Evolutionary conservation across 225 moss, liverwort and hornwort species (phyloP).

Genomic region (Straminergon stramineum): DNA sequence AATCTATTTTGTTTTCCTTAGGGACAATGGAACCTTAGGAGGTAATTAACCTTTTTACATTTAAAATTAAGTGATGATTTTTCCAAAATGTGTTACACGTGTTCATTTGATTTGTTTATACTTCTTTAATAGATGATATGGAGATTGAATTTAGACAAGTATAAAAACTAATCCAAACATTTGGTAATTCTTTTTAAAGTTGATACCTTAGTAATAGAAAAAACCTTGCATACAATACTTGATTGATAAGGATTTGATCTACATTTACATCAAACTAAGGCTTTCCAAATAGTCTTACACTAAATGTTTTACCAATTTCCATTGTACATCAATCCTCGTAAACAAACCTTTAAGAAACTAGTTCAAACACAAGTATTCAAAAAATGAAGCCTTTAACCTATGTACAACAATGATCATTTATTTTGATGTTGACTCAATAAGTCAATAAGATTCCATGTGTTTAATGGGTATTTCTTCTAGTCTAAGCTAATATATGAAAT

Average conservation of each 20-base stretch:
- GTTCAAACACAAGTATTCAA: neutral
- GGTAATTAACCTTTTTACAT: too few species aligned
- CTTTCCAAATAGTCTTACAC: too few species aligned
- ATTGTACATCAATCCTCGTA: too few species aligned
- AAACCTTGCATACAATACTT: fast-evolving
- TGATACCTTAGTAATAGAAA: too few species aligned
- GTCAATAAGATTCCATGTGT: neutral
- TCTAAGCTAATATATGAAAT: neutral
- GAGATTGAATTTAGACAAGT: neutral
- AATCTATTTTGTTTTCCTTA: fast-evolving
- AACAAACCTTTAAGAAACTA: too few species aligned
- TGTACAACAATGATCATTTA: neutral
- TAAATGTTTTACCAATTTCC: neutral
- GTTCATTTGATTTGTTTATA: neutral
- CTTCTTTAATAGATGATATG: neutral
- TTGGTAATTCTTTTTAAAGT: fast-evolving
- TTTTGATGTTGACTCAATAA: neutral
- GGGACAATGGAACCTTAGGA: neutral
- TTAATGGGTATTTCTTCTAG: fast-evolving
- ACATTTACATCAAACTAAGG: neutral
- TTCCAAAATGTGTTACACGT: neutral
- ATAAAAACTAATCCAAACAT: fast-evolving
- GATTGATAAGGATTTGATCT: too few species aligned
- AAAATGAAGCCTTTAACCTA: fast-evolving
- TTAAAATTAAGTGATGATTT: too few species aligned